Evolutionary conservation across 2,329 filamentous ascomycete species (phyloP), one percentile per base, ranked within the genome.

Genomic region (Whalleya microplaca): DNA sequence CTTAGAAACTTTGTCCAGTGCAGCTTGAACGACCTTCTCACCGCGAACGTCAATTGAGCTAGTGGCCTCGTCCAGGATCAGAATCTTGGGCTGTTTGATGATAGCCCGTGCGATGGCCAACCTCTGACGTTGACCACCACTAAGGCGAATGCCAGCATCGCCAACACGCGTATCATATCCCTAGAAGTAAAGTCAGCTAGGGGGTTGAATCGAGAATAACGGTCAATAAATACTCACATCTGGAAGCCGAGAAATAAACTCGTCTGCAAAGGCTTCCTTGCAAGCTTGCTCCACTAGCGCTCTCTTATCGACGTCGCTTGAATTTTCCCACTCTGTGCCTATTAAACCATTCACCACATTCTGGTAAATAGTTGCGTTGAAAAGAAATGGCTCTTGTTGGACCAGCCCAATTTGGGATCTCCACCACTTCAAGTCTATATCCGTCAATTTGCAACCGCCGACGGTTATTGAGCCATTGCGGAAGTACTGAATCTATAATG

Each of bases 31-130:
- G 7, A 82, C 76, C 2, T 76, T 72, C 53, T 79, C 77, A 1
- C 77, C 72, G 1, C 76, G 72, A 3, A 76, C 72, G 45, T 78
- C 75, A 37, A 79, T 72, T 0, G 86, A 84, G 48, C 82, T 85
- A 0, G 87, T 90, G 1, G 87, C 87, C 71, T 90, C 86, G 58
- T 89, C 88, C 6, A 86, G 74, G 18, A 91, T 83, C 2, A 91
- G 75, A 41, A 91, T 86, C 2, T 80, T 79, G 1, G 88, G 85
- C 55, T 85, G 75, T 42, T 84, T 84, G 49, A 90, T 77, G 55
- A 90, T 87, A 32, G 83, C 84, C 40, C 87, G 78, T 1, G 87
- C 86, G 51, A 90, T 89, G 0, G 86, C 84, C 14, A 90, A 76
- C 7, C 87, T 78, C 65, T 90, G 87, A 20, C 85, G 79, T 64